Conservation (phyloP, 2,329 filamentous ascomycete species). For the Alternaria panax region DNA sequence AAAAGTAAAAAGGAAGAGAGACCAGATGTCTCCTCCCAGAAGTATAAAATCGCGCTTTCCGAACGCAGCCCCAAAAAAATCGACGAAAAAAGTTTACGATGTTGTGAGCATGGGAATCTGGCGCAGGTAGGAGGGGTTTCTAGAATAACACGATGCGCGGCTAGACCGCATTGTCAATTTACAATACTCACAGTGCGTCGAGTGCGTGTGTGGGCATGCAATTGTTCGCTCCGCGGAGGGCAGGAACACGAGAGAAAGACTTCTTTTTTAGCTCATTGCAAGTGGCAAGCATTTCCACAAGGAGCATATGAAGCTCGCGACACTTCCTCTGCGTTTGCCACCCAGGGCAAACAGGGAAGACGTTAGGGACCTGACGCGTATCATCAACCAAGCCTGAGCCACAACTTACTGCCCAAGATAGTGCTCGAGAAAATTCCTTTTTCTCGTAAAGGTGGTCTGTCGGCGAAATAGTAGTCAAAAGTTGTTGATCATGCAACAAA, state of each 20-base stretch:
- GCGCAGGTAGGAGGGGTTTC: slow-evolving; percentile 8
- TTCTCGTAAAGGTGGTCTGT: background rate
- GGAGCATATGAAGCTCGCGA: slow-evolving; percentile 4
- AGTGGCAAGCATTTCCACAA: slow-evolving; percentile 2
- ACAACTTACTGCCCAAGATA: background rate
- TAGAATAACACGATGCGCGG: slow-evolving; percentile 12
- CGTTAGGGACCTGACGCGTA: background rate
- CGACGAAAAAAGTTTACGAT: slow-evolving; percentile 8
- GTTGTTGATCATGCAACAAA: background rate
- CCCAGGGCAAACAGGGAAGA: background rate
- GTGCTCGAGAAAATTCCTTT: background rate
- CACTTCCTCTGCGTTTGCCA: slow-evolving; percentile 6
- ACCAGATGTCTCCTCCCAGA: background rate
- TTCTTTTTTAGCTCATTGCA: background rate
- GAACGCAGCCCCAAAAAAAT: background rate
- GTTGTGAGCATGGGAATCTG: slow-evolving; percentile 16
- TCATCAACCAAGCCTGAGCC: background rate
- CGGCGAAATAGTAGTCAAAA: background rate
- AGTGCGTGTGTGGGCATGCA: background rate
- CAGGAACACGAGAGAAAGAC: background rate
- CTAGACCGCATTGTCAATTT: slow-evolving; percentile 21
- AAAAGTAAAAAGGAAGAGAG: background rate
- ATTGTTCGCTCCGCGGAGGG: slow-evolving; percentile 9
- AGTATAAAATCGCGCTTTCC: background rate
- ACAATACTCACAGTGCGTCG: slow-evolving; percentile 3